These are phyloP conservation scores for Porcisia hertigi DNA, from an alignment of 208 protist species.

Conservation along the genomic window DNA sequence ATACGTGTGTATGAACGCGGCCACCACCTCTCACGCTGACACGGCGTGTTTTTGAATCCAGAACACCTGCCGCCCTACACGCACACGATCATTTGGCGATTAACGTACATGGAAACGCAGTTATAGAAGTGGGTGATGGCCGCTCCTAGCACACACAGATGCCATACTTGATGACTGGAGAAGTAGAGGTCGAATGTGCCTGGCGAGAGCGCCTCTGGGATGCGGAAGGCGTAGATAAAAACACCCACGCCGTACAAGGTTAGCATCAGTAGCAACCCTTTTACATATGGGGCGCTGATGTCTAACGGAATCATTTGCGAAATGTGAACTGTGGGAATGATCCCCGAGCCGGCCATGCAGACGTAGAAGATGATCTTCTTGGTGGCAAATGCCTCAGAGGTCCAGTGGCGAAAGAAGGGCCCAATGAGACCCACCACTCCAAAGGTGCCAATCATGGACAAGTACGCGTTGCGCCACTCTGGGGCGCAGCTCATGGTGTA, in stretches of 20 bases:
- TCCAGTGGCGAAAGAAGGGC: constrained; percentile 80
- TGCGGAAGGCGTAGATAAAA: constrained; percentile 78
- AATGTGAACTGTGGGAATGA: constrained; percentile 72
- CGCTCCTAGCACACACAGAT: constrained; percentile 78
- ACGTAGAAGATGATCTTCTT: constrained; percentile 78
- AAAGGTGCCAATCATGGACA: constrained; percentile 72
- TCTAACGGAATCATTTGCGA: constrained; percentile 45
- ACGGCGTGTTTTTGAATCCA: too few relatives aligned
- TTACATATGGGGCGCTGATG: constrained; percentile 45
- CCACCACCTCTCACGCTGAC: not conserved
- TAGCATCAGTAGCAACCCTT: constrained; percentile 64
- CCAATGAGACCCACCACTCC: constrained; percentile 72
- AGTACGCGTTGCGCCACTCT: constrained; percentile 64
- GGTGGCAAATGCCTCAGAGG: constrained; percentile 49
- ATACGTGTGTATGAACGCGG: not conserved
- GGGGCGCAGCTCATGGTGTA: constrained; percentile 78
- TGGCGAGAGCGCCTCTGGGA: constrained; percentile 72
- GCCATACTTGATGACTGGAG: constrained; percentile 82
- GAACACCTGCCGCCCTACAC: not conserved
- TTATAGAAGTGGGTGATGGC: constrained; percentile 79
- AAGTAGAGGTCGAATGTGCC: constrained; percentile 76
- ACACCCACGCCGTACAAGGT: constrained; percentile 78
- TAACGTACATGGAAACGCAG: constrained; percentile 62
- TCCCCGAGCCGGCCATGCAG: constrained; percentile 66
- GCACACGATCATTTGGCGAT: constrained; percentile 42